Base-by-base conservation (phyloP, 371 early-diverging fungal genomes). In the Lichtheimia ramosa region DNA sequence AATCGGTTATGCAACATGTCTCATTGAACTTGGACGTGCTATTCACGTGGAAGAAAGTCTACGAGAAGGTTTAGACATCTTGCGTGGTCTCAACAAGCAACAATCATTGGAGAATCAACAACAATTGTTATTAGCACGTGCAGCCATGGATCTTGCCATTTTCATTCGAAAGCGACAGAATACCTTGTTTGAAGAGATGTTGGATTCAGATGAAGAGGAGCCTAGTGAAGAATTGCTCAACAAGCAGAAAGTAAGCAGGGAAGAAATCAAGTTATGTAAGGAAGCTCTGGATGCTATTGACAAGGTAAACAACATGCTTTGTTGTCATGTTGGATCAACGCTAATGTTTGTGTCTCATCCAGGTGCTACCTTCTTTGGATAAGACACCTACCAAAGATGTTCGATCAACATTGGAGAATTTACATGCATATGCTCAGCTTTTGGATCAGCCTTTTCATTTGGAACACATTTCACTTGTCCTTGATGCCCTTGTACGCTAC, bases 21-120 rank as follows among this genome's bases (percentile, higher is more conserved):
- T 81, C 1, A 60, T 81, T 6, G 73, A 78, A 34, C 50, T 77
- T 0, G 81, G 81, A 18, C 73, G 71, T 15, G 58, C 66, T 14
- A 51, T 78, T 6, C n/a, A 61, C 2, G 78, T 81, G 0, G 64
- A 78, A 51, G 81, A 81, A 51, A 81, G 81, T 34, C 59, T 75
- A 40, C 65, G 69, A 27, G 81, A 81, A 64, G 78, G 76, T 0
- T 58, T 78, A 15, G 76, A 77, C 43, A 59, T 75, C 2, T 59
- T 78, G 4, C 62, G 70, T 52, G 70, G 68, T 2, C 51, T 71
- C 25, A 13, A 43, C 0, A 66, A 62, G 20, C 72, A 66, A n/a
- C 20, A 42, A 18, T 43, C 13, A 24, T 62, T 5, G 20, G 41
- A 6, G 39, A 48, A 5, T 20, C 24, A 43, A 43, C 56, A 55